Evolutionary conservation across 2,329 filamentous ascomycete species (phyloP).

Genomic region (Nakataea oryzae): DNA sequence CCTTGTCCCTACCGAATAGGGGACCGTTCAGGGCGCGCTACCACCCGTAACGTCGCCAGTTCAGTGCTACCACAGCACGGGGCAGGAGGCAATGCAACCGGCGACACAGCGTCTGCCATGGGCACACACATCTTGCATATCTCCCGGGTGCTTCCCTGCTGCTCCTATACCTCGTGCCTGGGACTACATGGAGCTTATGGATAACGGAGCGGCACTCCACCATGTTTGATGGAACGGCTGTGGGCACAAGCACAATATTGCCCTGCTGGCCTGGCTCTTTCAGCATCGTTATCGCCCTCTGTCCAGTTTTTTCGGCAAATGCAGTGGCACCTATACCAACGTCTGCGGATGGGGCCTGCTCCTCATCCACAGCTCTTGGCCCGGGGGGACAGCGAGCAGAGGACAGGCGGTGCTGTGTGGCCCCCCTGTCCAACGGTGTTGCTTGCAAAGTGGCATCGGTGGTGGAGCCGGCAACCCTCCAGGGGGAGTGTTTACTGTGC

Average conservation of each 20-base stretch:
- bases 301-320: neutral
- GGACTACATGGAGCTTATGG: too few species aligned
- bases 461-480: neutral
- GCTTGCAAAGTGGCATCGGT: neutral
- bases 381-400: neutral
- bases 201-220: too few species aligned
- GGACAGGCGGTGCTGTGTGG: neutral
- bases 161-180: neutral
- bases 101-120: neutral
- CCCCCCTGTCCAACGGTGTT: neutral
- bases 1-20: neutral
- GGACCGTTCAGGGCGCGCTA: neutral
- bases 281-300: neutral
- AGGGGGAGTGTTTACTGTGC: neutral
- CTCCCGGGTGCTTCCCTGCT: neutral
- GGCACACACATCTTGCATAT: neutral
- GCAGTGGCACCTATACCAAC: neutral
- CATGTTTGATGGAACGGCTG: too few species aligned
- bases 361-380: neutral
- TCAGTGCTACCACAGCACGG: neutral
- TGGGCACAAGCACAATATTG: too few species aligned
- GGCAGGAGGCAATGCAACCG: neutral
- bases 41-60: neutral
- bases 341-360: neutral
- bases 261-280: too few species aligned